A percentile compares a stretch with the other conserved stretches of the same genome.
Conservation (phyloP, 371 early-diverging fungal species). For the Nematocida ironsii region DNA sequence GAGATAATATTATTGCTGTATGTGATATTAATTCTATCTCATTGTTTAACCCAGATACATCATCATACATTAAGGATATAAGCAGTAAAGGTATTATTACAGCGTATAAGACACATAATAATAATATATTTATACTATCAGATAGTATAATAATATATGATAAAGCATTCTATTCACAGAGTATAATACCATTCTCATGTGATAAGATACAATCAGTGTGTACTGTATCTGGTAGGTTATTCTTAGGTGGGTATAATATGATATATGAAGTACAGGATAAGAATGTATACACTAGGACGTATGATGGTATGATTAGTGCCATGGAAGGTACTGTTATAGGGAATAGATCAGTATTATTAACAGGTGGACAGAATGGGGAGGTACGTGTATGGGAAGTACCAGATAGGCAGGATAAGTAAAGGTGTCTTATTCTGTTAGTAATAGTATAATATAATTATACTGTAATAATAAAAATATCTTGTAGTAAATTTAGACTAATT, state of each 20-base stretch:
- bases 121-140: conserved; percentile 30
- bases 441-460: too few species aligned
- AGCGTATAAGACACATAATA: conserved; percentile 23
- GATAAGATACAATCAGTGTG: conserved; percentile 42
- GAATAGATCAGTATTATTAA: conserved; percentile 23
- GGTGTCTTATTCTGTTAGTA: too few species aligned
- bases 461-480: too few species aligned
- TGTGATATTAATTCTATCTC: conserved; percentile 40
- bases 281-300: not conserved
- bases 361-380: conserved; percentile 42
- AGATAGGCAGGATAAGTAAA: conserved; percentile 1
- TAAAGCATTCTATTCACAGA: conserved; percentile 14
- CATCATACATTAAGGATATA: conserved; percentile 30
- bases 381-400: conserved; percentile 49
- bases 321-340: conserved; percentile 48
- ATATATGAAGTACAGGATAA: conserved; percentile 50
- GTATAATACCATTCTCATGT: conserved; percentile 29
- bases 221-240: conserved; percentile 17
- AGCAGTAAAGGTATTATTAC: conserved; percentile 36
- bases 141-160: conserved; percentile 35
- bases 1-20: conserved; percentile 36
- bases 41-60: conserved; percentile 52
- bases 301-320: conserved; percentile 36
- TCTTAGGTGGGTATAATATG: conserved; percentile 55
- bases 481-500: too few species aligned